Evolutionary conservation across 805 yeast species (phyloP).

Genomic region (Saccharomycopsis fermentans): DNA sequence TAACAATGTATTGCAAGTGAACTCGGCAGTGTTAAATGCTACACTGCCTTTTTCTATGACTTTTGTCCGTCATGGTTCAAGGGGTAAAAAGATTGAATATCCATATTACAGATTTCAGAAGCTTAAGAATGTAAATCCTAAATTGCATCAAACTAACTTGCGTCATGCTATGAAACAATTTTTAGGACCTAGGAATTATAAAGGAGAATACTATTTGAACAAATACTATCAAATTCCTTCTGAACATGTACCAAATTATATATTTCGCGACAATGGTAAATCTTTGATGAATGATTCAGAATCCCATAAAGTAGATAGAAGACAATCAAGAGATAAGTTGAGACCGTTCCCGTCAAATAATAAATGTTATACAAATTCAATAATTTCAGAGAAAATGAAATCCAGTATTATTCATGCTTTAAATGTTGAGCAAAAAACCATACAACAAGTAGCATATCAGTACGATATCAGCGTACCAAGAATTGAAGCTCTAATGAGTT

Average conservation of each 20-base stretch:
- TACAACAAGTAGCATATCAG: conserved; percentile 67
- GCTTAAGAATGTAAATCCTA: conserved; percentile 31
- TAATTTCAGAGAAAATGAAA: conserved; percentile 51
- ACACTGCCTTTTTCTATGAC: not conserved
- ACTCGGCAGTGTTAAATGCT: not conserved
- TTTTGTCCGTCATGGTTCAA: conserved; percentile 34
- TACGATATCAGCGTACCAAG: conserved; percentile 77
- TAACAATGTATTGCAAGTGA: not conserved
- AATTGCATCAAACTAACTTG: conserved; percentile 41
- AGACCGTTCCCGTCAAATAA: conserved; percentile 79
- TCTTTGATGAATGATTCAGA: conserved; percentile 22
- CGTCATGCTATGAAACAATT: conserved; percentile 59
- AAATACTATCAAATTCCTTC: conserved; percentile 61
- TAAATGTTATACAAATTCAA: conserved; percentile 55
- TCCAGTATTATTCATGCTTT: conserved; percentile 48
- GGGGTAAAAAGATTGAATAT: conserved; percentile 40
- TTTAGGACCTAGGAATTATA: conserved; percentile 74
- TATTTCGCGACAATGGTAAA: conserved; percentile 42
- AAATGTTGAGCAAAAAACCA: conserved; percentile 39
- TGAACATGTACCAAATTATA: conserved; percentile 63
- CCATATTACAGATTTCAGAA: conserved; percentile 41
- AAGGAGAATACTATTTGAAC: conserved; percentile 72
- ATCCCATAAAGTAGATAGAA: not conserved
- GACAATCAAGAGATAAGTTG: conserved; percentile 23
- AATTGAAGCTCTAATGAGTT: conserved; percentile 75